Evolutionary conservation across 2,329 filamentous ascomycete species (phyloP), one percentile per base, ranked within the genome.

Genomic region (Nannizziopsis barbatae): DNA sequence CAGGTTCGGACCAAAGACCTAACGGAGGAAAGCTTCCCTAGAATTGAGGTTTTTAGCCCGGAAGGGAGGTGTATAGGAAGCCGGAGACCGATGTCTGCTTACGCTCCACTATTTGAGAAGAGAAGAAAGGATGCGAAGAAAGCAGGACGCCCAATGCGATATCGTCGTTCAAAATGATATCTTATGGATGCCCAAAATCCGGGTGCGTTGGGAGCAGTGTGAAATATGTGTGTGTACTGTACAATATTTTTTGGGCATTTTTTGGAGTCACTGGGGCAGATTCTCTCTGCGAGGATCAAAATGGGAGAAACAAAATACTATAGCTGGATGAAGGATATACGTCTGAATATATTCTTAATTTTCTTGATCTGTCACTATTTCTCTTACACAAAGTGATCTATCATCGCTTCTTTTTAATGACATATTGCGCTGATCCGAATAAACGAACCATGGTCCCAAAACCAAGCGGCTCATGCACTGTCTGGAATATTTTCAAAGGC

Each of bases 1-100:
- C 90, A 98, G 66, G 79, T 93, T 8, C 79, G 90, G 44, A 77
- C 73, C 12, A 75, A 66, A 59, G 70, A 58, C 15, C 38, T 53
- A 18, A 31, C 56, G 31, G 50, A 58, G 46, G 36, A 39, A 8
- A n/a, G 50, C 11, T 80, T 79, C 71, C 87, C 87, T 0, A 72
- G 80, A 8, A 76, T 98, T 5, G 89, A 96, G 56, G 79, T 96
- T 0, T 95, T 84, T 59, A 84, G 77, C 22, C 92, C 92, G 0
- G 75, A 87, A 50, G 92, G 92, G 10, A 52, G 51, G 22, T 55
- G 50, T 44, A 45, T 55, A 18, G 53, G 50, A 5, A 52, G 45
- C 31, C 42, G 54, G 31, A 48, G 36, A 42, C 49, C 53, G 6
- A 48, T 56, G 45, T 37, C 40, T 31, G 51, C 49, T 10, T 51